Evolutionary conservation across 257 asterid species (phyloP).

Genomic region (Capsicum pubescens): DNA sequence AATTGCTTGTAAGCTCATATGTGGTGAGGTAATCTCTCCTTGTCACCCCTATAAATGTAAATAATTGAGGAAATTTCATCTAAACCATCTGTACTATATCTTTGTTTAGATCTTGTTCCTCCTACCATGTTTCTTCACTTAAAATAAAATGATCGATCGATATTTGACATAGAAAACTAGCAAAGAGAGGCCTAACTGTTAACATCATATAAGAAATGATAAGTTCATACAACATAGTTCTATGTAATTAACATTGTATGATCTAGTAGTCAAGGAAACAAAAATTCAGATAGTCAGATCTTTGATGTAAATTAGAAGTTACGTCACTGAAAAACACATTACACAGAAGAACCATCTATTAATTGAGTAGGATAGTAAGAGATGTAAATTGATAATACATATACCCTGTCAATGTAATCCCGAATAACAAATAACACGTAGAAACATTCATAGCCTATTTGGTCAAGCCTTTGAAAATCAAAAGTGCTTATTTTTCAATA

Average conservation of each 20-base stretch:
- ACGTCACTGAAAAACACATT: constrained; percentile 79
- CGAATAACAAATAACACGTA: neutral
- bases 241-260: constrained; percentile 65
- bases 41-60: no score
- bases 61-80: no score
- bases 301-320: constrained; percentile 68
- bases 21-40: no score
- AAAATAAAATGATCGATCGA: neutral
- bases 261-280: constrained; percentile 75
- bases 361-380: constrained; percentile 39
- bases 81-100: neutral
- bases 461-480: neutral
- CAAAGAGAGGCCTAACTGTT: neutral
- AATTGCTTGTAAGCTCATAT: no score
- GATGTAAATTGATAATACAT: neutral
- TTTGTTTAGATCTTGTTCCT: neutral
- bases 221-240: no score
- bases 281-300: constrained; percentile 60
- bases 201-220: no score
- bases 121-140: neutral
- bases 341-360: constrained; percentile 92
- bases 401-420: neutral
- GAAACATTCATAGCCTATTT: neutral
- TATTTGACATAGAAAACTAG: neutral
- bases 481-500: neutral